Evolutionary conservation across 1,284 basidiomycete genomes (phyloP).

Genomic region (Anthracocystis setariae): DNA sequence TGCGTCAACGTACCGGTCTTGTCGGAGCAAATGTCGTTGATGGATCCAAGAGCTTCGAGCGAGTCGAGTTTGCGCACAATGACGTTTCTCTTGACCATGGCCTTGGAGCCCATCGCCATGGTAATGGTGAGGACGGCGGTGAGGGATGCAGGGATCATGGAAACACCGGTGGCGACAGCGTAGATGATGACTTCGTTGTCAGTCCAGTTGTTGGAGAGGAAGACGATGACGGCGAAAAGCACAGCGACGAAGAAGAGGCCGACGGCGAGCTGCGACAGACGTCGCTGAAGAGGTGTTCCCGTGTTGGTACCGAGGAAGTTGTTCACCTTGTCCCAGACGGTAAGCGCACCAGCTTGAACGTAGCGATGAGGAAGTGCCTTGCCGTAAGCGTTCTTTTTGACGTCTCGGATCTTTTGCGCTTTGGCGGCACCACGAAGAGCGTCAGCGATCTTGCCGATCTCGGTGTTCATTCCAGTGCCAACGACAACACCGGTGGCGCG

Average conservation of each 20-base stretch:
- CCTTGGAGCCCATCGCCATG: constrained; percentile 72
- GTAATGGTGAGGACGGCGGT: constrained; percentile 68
- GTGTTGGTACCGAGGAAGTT: constrained; percentile 67
- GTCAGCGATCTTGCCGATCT: constrained; percentile 65
- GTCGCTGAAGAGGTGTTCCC: constrained; percentile 68
- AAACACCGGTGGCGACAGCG: constrained; percentile 71
- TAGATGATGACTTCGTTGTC: constrained; percentile 67
- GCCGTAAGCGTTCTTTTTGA: constrained; percentile 72
- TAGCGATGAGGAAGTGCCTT: constrained; percentile 67
- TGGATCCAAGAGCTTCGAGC: constrained; percentile 65
- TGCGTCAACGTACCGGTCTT: constrained; percentile 67
- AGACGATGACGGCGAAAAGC: constrained; percentile 68
- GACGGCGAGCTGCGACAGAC: constrained; percentile 67
- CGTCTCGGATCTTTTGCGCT: constrained; percentile 61
- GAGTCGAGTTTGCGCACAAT: constrained; percentile 71
- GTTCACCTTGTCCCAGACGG: constrained; percentile 66
- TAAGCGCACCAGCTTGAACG: constrained; percentile 68
- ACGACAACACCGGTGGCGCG: constrained; percentile 74
- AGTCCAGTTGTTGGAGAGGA: constrained; percentile 68
- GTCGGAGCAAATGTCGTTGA: constrained; percentile 67
- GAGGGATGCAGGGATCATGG: constrained; percentile 71
- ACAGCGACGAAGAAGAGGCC: constrained; percentile 64
- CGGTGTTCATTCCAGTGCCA: constrained; percentile 73
- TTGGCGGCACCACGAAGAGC: constrained; percentile 62
- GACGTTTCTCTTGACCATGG: constrained; percentile 72